Percentiles rank a stretch among this genome's conserved stretches.
These are phyloP conservation scores for Tolypocladium tropicale DNA, from an alignment of 2,329 filamentous ascomycete species.

Conservation along the genomic window DNA sequence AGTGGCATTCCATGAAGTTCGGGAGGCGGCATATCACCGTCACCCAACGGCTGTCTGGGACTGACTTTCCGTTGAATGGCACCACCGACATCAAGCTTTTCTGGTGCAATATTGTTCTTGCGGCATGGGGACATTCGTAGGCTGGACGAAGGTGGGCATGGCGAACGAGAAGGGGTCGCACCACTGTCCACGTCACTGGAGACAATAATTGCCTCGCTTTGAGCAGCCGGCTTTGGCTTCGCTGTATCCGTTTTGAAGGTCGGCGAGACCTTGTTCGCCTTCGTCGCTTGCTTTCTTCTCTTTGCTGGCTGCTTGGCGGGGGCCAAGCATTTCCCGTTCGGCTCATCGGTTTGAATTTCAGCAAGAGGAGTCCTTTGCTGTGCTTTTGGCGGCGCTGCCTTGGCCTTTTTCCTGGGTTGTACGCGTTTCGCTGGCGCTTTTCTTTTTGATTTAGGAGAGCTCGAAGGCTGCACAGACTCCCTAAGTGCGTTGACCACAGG, in stretches of 20 bases:
- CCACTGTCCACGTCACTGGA: not conserved
- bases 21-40: no score
- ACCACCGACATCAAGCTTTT: not conserved
- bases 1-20: not conserved
- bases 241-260: not conserved
- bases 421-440: not conserved
- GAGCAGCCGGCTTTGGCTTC: not conserved
- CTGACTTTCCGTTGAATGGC: not conserved
- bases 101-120: not conserved
- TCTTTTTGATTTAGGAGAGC: constrained; percentile 6
- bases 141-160: not conserved
- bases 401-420: constrained; percentile 6
- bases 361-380: not conserved
- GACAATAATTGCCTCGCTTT: not conserved
- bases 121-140: not conserved
- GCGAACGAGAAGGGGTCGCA: not conserved
- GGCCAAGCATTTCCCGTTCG: not conserved
- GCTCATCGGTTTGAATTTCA: not conserved
- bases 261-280: not conserved
- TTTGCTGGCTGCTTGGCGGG: not conserved
- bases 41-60: not conserved
- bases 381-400: not conserved
- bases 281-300: not conserved
- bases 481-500: constrained; percentile 7
- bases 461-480: constrained; percentile 6